Conservation (phyloP, 23 red algal genomes). For the Gracilaria vermiculophylla region DNA sequence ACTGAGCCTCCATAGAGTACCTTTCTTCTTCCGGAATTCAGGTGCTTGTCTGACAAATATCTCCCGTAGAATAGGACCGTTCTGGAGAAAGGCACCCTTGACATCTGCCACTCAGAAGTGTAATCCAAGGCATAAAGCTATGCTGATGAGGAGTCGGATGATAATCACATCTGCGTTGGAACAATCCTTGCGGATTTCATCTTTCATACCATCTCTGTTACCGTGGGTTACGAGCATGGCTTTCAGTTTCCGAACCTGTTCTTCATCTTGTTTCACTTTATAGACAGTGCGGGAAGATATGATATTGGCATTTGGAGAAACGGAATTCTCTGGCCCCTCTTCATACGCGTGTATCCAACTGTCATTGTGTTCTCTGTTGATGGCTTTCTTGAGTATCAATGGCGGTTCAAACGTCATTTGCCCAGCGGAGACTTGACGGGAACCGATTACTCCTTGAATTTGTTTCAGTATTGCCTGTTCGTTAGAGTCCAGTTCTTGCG, state of each 20-base stretch:
- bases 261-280: conserved; percentile 46
- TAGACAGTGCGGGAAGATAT: conserved; percentile 26
- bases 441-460: conserved; percentile 24
- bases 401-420: not conserved
- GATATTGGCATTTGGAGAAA: conserved; percentile 24
- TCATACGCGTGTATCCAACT: conserved; percentile 18
- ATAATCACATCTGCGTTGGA: not conserved
- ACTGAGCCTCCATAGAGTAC: conserved; percentile 20
- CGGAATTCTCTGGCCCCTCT: not conserved
- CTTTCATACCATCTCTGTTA: conserved; percentile 15
- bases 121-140: conserved; percentile 16
- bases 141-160: conserved; percentile 15
- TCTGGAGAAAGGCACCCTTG: conserved; percentile 11
- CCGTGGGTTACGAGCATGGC: not conserved
- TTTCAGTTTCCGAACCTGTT: not conserved
- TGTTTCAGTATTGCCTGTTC: not conserved
- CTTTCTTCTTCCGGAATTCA: not conserved
- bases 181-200: conserved; percentile 36
- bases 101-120: conserved; percentile 12
- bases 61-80: conserved; percentile 7
- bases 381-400: conserved; percentile 23
- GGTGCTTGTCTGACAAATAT: conserved; percentile 21
- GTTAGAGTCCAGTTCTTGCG: not conserved
- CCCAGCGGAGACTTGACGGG: not conserved
- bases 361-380: conserved; percentile 14